phyloP scores from a whole-genome alignment of 2,329 filamentous ascomycete species.

The Cytospora piceae region DNA sequence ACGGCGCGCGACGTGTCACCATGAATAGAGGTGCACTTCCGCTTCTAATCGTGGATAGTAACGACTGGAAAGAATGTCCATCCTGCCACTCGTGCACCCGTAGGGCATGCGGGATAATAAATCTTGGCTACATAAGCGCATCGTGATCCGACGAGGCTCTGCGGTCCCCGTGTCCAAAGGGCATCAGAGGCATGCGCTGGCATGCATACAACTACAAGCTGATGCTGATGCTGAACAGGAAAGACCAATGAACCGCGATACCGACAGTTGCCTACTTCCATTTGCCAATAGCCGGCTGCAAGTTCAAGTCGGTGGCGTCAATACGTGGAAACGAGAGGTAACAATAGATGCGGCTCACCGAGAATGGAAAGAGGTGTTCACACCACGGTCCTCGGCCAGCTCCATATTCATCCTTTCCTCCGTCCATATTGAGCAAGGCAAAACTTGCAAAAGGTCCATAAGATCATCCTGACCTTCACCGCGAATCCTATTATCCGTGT shows the following conservation, averaged over 20 bases:
- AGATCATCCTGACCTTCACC: neutral
- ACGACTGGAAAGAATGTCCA: neutral
- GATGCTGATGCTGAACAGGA: neutral
- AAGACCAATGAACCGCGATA: neutral
- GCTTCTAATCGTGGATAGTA: neutral
- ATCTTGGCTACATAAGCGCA: neutral
- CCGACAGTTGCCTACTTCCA: neutral
- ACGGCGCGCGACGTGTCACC: neutral
- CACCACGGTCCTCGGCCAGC: neutral
- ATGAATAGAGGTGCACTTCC: neutral
- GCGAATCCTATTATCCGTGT: neutral
- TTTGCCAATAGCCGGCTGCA: neutral
- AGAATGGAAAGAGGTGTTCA: neutral
- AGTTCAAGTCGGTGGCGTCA: neutral
- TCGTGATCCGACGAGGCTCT: neutral
- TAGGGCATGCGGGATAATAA: neutral
- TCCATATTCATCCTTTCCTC: neutral
- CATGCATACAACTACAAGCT: neutral
- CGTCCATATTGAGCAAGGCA: neutral
- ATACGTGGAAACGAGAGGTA: neutral
- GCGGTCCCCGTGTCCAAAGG: neutral
- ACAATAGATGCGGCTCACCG: neutral
- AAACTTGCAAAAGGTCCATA: too few species aligned
- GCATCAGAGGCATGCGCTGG: neutral
- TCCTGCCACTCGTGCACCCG: neutral